Percentiles rank a stretch among this genome's conserved stretches.
These are phyloP conservation scores for Lumnitzera racemosa DNA, from an alignment of 345 rosid genomes.

Conservation along the genomic window DNA sequence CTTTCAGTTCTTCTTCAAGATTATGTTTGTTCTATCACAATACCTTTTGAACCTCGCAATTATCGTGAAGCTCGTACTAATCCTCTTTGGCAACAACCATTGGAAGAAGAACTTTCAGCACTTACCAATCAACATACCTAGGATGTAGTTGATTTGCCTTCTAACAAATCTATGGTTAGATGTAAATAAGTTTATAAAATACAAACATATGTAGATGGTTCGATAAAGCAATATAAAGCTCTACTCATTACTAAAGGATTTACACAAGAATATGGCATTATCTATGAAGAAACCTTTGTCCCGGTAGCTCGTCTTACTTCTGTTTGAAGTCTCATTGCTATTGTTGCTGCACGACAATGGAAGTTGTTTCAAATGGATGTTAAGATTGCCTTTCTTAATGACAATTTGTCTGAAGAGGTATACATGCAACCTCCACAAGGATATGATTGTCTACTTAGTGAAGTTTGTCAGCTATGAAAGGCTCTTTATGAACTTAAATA, in stretches of 20 bases:
- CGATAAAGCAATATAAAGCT: slow-evolving; percentile 1
- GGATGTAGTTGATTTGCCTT: too few relatives aligned
- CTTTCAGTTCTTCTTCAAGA: neutral
- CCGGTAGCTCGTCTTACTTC: neutral
- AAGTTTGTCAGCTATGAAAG: neutral
- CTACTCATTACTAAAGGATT: neutral
- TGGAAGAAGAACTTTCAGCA: neutral
- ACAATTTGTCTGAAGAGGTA: neutral
- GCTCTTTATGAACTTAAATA: slow-evolving; percentile 2
- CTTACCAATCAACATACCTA: neutral
- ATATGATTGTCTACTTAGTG: neutral
- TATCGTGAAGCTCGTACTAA: neutral
- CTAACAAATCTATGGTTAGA: neutral
- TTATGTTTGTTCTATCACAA: neutral
- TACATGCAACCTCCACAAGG: neutral
- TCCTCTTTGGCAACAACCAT: neutral
- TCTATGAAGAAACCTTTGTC: slow-evolving; percentile 4
- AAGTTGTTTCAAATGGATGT: slow-evolving; percentile 4
- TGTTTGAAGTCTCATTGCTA: neutral
- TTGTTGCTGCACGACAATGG: neutral
- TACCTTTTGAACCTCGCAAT: neutral
- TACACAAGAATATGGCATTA: slow-evolving; percentile 3
- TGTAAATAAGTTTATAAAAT: slow-evolving; percentile 1
- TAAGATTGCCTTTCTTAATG: slow-evolving; percentile 5
- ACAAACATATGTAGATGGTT: neutral